Percentiles rank a stretch among this genome's conserved stretches.
Evolutionary conservation across 495 filamentous ascomycete genomes (phyloP).

Genomic region (Neohortaea acidophila): DNA sequence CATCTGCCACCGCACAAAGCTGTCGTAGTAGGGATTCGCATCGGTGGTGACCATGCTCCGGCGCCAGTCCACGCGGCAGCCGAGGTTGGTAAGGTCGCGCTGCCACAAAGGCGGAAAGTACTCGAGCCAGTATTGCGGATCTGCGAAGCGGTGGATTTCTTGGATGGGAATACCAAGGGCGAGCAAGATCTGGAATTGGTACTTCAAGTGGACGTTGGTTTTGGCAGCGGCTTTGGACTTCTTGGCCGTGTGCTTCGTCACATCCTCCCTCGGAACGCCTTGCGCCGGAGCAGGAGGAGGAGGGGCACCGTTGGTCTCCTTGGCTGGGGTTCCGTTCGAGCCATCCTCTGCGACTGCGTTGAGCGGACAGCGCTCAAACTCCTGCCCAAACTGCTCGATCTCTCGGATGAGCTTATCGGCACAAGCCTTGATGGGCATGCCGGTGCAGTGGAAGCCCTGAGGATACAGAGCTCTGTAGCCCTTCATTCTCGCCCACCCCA

Average conservation of each 20-base stretch:
- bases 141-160: conserved; percentile 84
- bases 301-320: conserved; percentile 35
- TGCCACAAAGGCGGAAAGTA: conserved; percentile 76
- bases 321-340: conserved; percentile 38
- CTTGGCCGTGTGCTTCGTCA: conserved; percentile 82
- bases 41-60: conserved; percentile 87
- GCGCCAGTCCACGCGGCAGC: conserved; percentile 82
- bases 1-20: conserved; percentile 97
- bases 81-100: conserved; percentile 67
- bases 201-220: conserved; percentile 65
- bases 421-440: conserved; percentile 95
- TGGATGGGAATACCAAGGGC: conserved; percentile 66
- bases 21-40: conserved; percentile 92
- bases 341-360: conserved; percentile 40
- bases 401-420: conserved; percentile 89
- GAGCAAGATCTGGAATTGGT: conserved; percentile 82
- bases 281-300: conserved; percentile 43
- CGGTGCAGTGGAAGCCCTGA: conserved; percentile 88
- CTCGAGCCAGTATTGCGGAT: conserved; percentile 73
- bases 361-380: conserved; percentile 55
- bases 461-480: conserved; percentile 78
- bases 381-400: conserved; percentile 71
- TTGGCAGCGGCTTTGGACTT: conserved; percentile 92
- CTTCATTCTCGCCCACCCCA: conserved; percentile 73
- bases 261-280: conserved; percentile 49